These are phyloP conservation scores for Teratosphaeria viscida DNA, from an alignment of 2,329 filamentous ascomycete species.

Conservation along the genomic window DNA sequence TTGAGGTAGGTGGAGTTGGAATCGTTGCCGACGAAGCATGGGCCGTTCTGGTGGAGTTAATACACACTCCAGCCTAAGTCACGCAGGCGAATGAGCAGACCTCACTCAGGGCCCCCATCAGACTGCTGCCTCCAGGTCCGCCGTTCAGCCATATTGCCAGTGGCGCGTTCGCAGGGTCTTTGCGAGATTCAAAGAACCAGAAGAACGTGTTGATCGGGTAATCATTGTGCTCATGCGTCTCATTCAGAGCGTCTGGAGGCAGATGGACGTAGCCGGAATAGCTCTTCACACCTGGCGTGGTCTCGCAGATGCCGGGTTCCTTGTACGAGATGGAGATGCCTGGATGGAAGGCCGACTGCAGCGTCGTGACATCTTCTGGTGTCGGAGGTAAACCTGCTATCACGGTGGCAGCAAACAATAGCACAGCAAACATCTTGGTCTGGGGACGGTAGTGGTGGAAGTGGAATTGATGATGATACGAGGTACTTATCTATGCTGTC, in stretches of 20 bases:
- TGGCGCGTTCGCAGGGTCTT: constrained; percentile 45
- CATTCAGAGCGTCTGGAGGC: constrained; percentile 23
- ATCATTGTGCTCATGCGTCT: constrained; percentile 28
- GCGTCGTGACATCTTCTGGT: constrained; percentile 5
- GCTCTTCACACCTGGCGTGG: constrained; percentile 41
- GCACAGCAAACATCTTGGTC: background rate
- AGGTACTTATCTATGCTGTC: background rate
- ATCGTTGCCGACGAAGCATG: constrained; percentile 31
- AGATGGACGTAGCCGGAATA: constrained; percentile 34
- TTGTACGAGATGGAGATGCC: constrained; percentile 41
- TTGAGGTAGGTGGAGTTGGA: constrained; percentile 32
- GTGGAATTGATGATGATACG: no score
- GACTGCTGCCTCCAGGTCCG: constrained; percentile 45
- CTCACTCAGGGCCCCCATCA: constrained; percentile 35
- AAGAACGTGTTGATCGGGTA: constrained; percentile 51
- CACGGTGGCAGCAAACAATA: background rate
- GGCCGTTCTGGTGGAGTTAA: constrained; percentile 33
- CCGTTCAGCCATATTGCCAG: constrained; percentile 52
- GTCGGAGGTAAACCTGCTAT: constrained; percentile 1
- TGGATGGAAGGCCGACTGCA: constrained; percentile 1
- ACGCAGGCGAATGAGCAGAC: background rate
- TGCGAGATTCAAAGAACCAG: constrained; percentile 53
- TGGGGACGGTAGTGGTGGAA: no score
- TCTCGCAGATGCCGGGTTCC: constrained; percentile 44
- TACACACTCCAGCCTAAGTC: constrained; percentile 2